Evolutionary conservation across 2,329 filamentous ascomycete species (phyloP).

Genomic region (Apiospora hydei): DNA sequence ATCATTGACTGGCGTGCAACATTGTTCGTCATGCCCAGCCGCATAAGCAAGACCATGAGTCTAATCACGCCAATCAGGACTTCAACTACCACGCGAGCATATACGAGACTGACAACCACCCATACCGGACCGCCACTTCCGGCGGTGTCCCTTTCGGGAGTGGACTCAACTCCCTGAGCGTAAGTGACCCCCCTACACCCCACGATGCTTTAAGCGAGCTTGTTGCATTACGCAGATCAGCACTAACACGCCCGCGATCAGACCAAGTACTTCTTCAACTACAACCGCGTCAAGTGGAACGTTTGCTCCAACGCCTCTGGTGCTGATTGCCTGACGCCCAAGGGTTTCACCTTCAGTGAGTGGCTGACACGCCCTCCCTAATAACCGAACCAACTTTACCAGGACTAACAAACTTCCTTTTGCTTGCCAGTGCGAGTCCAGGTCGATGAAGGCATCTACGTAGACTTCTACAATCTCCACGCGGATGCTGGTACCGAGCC

Average conservation of each 20-base stretch:
- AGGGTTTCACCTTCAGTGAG: constrained; percentile 69
- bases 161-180: constrained; percentile 66
- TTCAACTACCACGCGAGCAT: constrained; percentile 73
- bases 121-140: constrained; percentile 68
- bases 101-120: constrained; percentile 66
- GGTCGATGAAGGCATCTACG: constrained; percentile 59
- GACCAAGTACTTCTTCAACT: constrained; percentile 63
- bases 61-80: constrained; percentile 47
- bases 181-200: neutral
- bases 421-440: constrained; percentile 57
- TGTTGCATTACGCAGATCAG: neutral
- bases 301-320: constrained; percentile 63
- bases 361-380: neutral
- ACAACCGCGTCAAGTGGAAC: constrained; percentile 65
- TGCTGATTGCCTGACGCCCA: constrained; percentile 70
- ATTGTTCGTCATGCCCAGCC: neutral
- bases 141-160: constrained; percentile 70
- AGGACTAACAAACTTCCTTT: neutral
- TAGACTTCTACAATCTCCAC: constrained; percentile 73
- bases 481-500: constrained; percentile 66
- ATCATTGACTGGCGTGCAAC: neutral
- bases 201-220: neutral
- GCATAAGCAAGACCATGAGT: neutral
- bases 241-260: constrained; percentile 39
- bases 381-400: neutral